Percentiles rank a stretch among this genome's conserved stretches.
Evolutionary conservation across 106 monocot genomes (phyloP).

Genomic region (Amphibolis antarctica): DNA sequence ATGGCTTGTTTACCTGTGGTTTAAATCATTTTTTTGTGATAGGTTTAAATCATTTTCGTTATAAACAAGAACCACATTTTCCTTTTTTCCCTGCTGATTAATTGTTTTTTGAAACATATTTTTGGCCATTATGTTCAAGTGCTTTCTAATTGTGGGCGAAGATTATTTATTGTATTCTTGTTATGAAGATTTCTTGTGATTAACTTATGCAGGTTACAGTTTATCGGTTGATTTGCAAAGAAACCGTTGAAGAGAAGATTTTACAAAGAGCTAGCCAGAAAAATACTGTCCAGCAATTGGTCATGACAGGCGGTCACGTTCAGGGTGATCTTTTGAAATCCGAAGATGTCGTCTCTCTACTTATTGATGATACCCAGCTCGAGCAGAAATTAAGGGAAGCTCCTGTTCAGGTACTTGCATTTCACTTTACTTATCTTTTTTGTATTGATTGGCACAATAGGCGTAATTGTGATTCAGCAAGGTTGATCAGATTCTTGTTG

Average conservation of each 20-base stretch:
- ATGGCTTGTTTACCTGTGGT: too few relatives aligned
- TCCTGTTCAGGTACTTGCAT: constrained; percentile 41
- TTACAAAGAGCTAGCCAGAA: constrained; percentile 95
- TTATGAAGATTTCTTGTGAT: constrained; percentile 2
- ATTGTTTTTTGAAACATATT: too few relatives aligned
- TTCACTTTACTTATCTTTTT: neutral
- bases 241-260: constrained; percentile 96
- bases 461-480: neutral
- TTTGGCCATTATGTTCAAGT: too few relatives aligned
- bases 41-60: too few relatives aligned
- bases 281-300: constrained; percentile 87
- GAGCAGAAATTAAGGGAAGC: constrained; percentile 77
- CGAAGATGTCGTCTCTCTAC: constrained; percentile 89
- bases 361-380: constrained; percentile 81
- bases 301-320: constrained; percentile 94
- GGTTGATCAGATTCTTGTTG: neutral
- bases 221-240: constrained; percentile 91
- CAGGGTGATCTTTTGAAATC: constrained; percentile 74
- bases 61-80: too few relatives aligned
- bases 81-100: too few relatives aligned
- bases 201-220: constrained; percentile 66
- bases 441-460: neutral
- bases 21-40: too few relatives aligned
- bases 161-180: neutral
- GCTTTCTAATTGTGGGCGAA: neutral